Evolutionary conservation across 805 yeast species (phyloP).

Genomic region (Saccharomyces jurei): DNA sequence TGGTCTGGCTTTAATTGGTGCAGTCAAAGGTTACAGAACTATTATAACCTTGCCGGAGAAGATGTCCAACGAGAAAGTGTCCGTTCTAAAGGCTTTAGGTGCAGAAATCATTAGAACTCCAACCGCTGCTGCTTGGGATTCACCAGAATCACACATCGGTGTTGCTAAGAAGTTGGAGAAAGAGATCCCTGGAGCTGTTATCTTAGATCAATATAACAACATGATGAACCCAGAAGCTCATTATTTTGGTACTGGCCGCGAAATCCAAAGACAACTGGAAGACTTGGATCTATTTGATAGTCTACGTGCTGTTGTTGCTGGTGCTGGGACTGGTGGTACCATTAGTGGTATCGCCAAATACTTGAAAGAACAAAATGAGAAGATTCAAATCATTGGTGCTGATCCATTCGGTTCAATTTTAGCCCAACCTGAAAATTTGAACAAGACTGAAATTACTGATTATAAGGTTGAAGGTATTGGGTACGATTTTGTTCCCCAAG

Average conservation of each 20-base stretch:
- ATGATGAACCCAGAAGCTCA: conserved; percentile 77
- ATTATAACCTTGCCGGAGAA: conserved; percentile 85
- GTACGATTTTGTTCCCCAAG: conserved; percentile 81
- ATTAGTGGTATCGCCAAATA: conserved; percentile 74
- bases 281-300: conserved; percentile 38
- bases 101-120: conserved; percentile 90
- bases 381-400: conserved; percentile 63
- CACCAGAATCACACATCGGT: conserved; percentile 86
- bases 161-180: conserved; percentile 73
- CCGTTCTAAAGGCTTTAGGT: conserved; percentile 80
- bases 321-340: conserved; percentile 94
- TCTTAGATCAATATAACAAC: conserved; percentile 76
- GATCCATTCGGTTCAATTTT: conserved; percentile 84
- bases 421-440: conserved; percentile 69
- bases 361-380: conserved; percentile 60
- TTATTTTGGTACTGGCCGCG: conserved; percentile 75
- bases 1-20: conserved; percentile 80
- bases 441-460: conserved; percentile 42
- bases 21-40: conserved; percentile 78
- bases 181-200: conserved; percentile 79
- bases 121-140: conserved; percentile 87
- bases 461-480: conserved; percentile 89
- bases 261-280: conserved; percentile 72
- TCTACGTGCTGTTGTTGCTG: conserved; percentile 71
- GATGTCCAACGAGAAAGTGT: conserved; percentile 85